Base-by-base conservation (phyloP, 192 early-diverging fungal genomes). In the Thamnidium elegans region DNA sequence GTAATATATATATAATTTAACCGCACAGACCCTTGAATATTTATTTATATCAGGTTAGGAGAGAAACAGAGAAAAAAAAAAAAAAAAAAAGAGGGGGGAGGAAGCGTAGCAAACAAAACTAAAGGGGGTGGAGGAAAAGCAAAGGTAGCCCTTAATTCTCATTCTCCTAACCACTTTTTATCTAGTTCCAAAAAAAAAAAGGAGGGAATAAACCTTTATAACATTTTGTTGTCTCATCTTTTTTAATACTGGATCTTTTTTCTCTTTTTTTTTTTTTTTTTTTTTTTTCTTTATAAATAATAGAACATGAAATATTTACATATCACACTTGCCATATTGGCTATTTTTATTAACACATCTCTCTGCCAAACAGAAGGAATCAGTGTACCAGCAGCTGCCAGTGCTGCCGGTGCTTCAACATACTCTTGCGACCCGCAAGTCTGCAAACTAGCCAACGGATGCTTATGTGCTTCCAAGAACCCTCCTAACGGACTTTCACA, bases 401-500 rank as follows among this genome's bases (percentile, higher is more conserved):
- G 10, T n/a, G 26, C 11, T 2, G 30, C 26, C 17, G 54, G 54
- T 44, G 1, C 58, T 23, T 20, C 58, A 17, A 50, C 46, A 4
- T 69, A 68, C 6, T 26, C 76, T 8, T 82, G 80, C 50, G 72
- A 82, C 46, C 51, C 78, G 23, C 47, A 70, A 9, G 51, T 61
- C 36, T 82, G 80, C 56, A 48, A 69, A 43, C 60, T 74, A 52
- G 73, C 80, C 14, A 64, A 68, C 20, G 59, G 67, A 15, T 82
- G 80, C 55, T 67, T 79, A 15, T 82, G 80, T 50, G 69, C 80
- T 5, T 75, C 78, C 0, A 69, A 63, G 14, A 76, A 46, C n/a
- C 78, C 78, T 55, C 75, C 80, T 10, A 77, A 75, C 56, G 69
- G 71, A 14, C 55, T 81, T 51, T 42, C 70, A 3, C 67, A 73